Evolutionary conservation across 2,329 filamentous ascomycete species (phyloP).

Genomic region (Teratosphaeria gauchensis): DNA sequence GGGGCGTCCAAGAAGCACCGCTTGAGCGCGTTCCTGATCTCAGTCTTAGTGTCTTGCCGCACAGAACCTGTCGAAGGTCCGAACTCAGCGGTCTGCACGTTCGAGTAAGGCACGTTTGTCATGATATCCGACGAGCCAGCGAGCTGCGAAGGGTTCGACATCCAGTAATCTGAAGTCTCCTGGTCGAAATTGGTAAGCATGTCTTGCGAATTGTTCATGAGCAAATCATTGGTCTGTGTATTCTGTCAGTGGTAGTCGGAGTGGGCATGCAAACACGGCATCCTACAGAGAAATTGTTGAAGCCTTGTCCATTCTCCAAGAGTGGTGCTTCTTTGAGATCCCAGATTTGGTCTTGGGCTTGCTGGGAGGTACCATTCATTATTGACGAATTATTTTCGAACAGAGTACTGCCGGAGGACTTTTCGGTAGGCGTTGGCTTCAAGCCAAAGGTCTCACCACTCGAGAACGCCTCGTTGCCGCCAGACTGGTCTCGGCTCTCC

Average conservation of each 20-base stretch:
- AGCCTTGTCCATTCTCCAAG: neutral
- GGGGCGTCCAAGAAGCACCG: neutral
- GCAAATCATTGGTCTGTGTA: neutral
- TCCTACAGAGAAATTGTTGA: neutral
- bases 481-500: neutral
- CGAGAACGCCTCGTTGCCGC: neutral
- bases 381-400: neutral
- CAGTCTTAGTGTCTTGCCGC: neutral
- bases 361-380: neutral
- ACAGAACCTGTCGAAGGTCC: neutral
- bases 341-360: neutral
- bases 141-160: neutral
- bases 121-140: neutral
- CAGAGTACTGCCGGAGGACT: neutral
- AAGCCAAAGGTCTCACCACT: neutral
- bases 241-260: neutral
- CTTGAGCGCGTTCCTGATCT: neutral
- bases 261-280: neutral
- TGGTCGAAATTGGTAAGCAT: neutral
- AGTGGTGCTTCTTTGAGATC: neutral
- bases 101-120: neutral
- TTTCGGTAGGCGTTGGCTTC: neutral
- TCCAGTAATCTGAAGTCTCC: neutral
- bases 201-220: neutral
- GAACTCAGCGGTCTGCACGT: neutral